Conservation (phyloP, 169 alveolate genomes). For the Plasmodium gonderi region DNA sequence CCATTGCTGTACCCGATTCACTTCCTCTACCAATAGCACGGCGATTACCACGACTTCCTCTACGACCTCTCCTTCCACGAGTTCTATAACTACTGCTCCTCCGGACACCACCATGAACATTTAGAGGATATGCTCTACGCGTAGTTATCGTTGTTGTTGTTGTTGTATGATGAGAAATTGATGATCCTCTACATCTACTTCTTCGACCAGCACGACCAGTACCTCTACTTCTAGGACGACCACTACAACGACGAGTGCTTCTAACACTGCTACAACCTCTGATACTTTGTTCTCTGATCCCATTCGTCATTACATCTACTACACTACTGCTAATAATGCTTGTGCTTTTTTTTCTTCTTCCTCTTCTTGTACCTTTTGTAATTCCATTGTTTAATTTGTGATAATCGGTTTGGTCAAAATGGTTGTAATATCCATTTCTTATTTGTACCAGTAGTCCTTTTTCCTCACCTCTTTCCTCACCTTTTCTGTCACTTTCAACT, state of each 20-base stretch:
- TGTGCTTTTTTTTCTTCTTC: not conserved
- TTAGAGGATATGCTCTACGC: no score
- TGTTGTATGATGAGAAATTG: no score
- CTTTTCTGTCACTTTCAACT: not conserved
- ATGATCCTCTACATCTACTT: not conserved
- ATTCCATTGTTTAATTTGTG: not conserved
- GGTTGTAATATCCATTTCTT: not conserved
- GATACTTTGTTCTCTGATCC: not conserved
- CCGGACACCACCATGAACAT: no score
- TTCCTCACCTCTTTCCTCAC: not conserved
- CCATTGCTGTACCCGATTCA: no score
- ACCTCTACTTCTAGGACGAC: not conserved
- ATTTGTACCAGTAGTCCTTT: not conserved
- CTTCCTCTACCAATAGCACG: not conserved
- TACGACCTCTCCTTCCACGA: not conserved
- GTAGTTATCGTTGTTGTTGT: no score
- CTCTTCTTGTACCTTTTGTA: not conserved
- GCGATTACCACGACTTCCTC: not conserved
- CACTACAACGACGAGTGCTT: not conserved
- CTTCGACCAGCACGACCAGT: not conserved
- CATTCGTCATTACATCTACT: not conserved
- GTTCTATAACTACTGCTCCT: no score
- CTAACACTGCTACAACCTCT: not conserved
- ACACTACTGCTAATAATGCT: not conserved
- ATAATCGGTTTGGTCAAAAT: not conserved